Conservation (phyloP, 306 rosid genomes). For the Casuarina glauca region DNA sequence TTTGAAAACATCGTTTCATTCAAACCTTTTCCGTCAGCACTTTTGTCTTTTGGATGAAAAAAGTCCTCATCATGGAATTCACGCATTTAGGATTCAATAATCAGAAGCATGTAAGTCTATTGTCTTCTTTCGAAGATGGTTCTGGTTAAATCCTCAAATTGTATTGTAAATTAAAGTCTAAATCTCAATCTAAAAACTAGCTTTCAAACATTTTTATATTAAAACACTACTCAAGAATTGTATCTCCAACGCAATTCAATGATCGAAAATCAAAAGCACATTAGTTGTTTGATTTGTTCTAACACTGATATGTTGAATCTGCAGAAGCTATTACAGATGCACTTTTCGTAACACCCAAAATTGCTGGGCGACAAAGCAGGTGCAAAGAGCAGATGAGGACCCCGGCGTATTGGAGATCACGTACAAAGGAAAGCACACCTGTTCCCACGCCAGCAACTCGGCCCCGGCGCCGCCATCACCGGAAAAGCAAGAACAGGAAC, state of each 20-base stretch:
- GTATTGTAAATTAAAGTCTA: too few species aligned
- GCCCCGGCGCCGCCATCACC: conserved; percentile 57
- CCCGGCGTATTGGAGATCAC: conserved; percentile 76
- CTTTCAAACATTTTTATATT: too few species aligned
- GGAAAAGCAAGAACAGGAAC: conserved; percentile 50
- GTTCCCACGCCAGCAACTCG: conserved; percentile 57
- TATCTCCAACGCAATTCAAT: too few species aligned
- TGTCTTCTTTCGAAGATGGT: too few species aligned
- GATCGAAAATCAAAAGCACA: too few species aligned
- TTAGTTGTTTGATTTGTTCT: not conserved
- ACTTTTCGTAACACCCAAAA: conserved; percentile 72
- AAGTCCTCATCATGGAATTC: too few species aligned
- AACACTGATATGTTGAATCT: conserved; percentile 24
- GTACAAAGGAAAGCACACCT: conserved; percentile 73
- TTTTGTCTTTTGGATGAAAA: too few species aligned
- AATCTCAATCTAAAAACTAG: too few species aligned
- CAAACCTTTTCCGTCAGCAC: too few species aligned
- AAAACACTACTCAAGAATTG: too few species aligned
- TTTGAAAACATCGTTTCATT: too few species aligned
- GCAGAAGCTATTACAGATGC: conserved; percentile 98
- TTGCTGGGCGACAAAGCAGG: conserved; percentile 94
- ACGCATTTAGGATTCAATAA: not conserved
- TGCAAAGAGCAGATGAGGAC: conserved; percentile 91
- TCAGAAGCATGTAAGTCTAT: not conserved
- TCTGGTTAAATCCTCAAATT: too few species aligned